phyloP scores from a whole-genome alignment of 176 grass and related monocot species.

The Phragmites australis region DNA sequence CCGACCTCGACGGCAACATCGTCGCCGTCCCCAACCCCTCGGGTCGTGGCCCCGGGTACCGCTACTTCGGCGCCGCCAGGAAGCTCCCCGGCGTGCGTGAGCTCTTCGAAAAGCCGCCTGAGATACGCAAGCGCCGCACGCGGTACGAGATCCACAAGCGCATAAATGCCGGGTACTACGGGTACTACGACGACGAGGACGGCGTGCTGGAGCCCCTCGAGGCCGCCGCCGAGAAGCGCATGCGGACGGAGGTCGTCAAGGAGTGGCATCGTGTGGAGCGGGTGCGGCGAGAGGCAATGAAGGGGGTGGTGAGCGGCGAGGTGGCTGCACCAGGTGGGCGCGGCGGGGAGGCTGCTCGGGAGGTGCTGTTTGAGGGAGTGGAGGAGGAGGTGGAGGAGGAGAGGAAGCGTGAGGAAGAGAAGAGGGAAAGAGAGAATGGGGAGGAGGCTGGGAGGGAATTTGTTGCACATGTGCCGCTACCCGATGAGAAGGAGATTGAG shows the following conservation, averaged over 20 bases:
- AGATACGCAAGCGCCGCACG: conserved; percentile 69
- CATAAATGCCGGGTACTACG: conserved; percentile 88
- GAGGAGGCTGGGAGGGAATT: conserved; percentile 71
- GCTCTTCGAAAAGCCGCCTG: conserved; percentile 95
- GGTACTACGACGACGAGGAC: conserved; percentile 94
- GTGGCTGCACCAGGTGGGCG: conserved; percentile 57
- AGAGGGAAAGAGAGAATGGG: conserved; percentile 57
- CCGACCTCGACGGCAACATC: conserved; percentile 95
- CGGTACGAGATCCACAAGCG: conserved; percentile 97
- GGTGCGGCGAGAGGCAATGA: conserved; percentile 82
- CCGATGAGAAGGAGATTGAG: conserved; percentile 93
- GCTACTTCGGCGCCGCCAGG: conserved; percentile 95
- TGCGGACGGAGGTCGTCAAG: conserved; percentile 49
- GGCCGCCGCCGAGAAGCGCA: conserved; percentile 63
- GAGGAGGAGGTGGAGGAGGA: conserved; percentile 98
- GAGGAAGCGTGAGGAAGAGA: conserved; percentile 64
- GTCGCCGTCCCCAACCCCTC: conserved; percentile 89
- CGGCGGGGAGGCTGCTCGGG: conserved; percentile 39
- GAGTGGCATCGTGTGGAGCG: conserved; percentile 78
- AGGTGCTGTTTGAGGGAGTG: conserved; percentile 84
- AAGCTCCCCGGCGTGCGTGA: conserved; percentile 89
- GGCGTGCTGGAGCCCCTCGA: conserved; percentile 86
- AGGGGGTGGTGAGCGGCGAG: conserved; percentile 75
- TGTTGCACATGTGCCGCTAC: conserved; percentile 82
- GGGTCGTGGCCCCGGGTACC: conserved; percentile 83